Conservation (phyloP, 2,329 filamentous ascomycete genomes). For the Podosphaera fusca region DNA sequence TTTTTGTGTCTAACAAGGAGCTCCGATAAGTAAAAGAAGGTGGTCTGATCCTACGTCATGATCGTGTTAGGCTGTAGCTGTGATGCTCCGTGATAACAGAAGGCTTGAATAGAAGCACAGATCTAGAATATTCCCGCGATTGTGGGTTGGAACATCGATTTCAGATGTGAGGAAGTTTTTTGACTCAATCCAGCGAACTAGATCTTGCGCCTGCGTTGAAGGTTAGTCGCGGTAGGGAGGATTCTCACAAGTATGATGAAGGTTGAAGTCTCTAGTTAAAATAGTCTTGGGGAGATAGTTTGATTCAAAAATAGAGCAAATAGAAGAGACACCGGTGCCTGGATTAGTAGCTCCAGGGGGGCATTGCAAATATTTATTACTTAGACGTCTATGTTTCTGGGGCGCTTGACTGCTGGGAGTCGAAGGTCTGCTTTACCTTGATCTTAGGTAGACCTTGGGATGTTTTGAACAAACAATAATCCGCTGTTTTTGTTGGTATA, state of each 20-base stretch:
- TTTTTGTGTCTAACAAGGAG: no score
- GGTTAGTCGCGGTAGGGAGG: background rate
- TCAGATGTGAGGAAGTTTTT: background rate
- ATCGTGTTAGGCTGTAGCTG: no score
- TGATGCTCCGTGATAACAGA: no score
- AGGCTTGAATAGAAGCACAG: no score
- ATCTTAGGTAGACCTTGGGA: no score
- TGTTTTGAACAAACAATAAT: background rate
- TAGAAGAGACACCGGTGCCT: background rate
- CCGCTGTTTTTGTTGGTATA: background rate
- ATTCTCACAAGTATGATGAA: background rate
- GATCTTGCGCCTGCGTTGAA: background rate
- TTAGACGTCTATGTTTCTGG: no score
- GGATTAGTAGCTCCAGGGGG: no score
- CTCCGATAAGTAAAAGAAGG: no score
- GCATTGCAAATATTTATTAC: background rate
- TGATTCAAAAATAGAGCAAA: background rate
- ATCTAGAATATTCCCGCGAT: background rate
- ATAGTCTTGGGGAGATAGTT: background rate
- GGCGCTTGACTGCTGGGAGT: no score
- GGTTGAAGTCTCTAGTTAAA: background rate
- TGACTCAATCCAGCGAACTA: background rate
- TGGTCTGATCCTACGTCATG: no score
- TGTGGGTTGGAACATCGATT: background rate
- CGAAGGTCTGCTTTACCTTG: no score